Evolutionary conservation across 2,329 filamentous ascomycete species (phyloP).

Genomic region (Zasmidium cellare): DNA sequence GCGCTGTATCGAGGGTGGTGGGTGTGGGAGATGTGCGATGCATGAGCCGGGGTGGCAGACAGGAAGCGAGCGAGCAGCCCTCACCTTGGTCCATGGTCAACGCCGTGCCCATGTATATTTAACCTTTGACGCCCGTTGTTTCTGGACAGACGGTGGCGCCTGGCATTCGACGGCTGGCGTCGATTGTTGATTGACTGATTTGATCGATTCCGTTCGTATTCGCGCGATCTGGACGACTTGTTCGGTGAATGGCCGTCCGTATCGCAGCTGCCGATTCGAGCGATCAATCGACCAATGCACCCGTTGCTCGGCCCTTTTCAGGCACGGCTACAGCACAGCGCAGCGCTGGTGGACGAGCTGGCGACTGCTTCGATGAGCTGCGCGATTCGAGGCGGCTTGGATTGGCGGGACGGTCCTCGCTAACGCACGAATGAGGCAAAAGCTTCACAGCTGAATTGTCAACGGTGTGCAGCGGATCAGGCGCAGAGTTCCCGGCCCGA

Average conservation of each 20-base stretch:
- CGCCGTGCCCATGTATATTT: conserved; percentile 24
- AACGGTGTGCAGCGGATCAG: conserved; percentile 4
- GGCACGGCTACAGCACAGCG: conserved; percentile 1
- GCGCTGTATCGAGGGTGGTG: conserved; percentile 1
- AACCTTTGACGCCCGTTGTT: conserved; percentile 1
- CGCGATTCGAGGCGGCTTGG: conserved; percentile 17
- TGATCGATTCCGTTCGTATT: not conserved
- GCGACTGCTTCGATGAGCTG: too few relatives aligned
- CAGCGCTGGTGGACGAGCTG: too few relatives aligned
- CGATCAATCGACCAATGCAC: not conserved
- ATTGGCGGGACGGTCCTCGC: conserved; percentile 18
- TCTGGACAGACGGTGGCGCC: not conserved
- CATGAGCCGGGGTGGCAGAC: conserved; percentile 21
- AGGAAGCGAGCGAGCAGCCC: conserved; percentile 17
- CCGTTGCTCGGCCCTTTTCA: conserved; percentile 3
- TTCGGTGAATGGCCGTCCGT: too few relatives aligned
- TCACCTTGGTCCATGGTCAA: conserved; percentile 36
- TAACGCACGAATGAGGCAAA: conserved; percentile 22
- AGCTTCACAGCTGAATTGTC: conserved; percentile 1
- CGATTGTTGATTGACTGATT: not conserved
- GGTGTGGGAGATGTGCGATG: conserved; percentile 18
- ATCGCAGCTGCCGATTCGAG: conserved; percentile 1
- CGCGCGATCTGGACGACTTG: not conserved
- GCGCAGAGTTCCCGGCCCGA: conserved; percentile 17
- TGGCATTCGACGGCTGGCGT: not conserved